These are phyloP conservation scores for Geoglossum glabrum DNA, from an alignment of 495 filamentous ascomycete genomes.

Conservation along the genomic window DNA sequence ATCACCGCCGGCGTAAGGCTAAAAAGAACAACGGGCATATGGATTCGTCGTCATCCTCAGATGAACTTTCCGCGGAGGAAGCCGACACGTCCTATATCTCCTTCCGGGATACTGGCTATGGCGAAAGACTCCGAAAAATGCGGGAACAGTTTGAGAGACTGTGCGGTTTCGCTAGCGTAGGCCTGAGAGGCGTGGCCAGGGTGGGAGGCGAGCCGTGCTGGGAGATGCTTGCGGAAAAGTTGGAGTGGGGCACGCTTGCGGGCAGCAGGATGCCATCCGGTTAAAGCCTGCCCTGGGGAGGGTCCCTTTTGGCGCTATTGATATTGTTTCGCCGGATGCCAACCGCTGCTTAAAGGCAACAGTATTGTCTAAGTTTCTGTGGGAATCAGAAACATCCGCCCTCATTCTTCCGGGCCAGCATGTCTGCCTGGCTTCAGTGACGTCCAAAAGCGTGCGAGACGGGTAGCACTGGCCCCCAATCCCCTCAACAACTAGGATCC, in stretches of 20 bases:
- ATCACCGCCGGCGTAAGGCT: slow-evolving; percentile 8
- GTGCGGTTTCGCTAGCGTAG: slow-evolving; percentile 23
- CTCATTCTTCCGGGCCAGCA: too few relatives aligned
- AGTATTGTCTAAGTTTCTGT: too few relatives aligned
- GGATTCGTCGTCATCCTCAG: neutral
- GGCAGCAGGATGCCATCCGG: neutral
- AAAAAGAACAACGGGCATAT: slow-evolving; percentile 1
- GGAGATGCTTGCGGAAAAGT: slow-evolving; percentile 31
- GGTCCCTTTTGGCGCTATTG: too few relatives aligned
- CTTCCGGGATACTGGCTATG: slow-evolving; percentile 15
- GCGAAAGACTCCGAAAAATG: slow-evolving; percentile 18
- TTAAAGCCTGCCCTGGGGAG: too few relatives aligned
- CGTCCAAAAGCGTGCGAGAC: too few relatives aligned
- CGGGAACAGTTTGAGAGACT: slow-evolving; percentile 24
- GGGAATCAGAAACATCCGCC: too few relatives aligned
- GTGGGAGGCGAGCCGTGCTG: slow-evolving; percentile 26
- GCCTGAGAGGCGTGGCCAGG: slow-evolving; percentile 26
- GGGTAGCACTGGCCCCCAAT: too few relatives aligned
- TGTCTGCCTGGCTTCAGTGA: too few relatives aligned
- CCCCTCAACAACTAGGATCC: too few relatives aligned
- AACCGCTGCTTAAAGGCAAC: too few relatives aligned
- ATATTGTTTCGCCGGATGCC: neutral
- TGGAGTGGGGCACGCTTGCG: slow-evolving; percentile 11
- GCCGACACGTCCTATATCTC: slow-evolving; percentile 13
- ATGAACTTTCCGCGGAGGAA: neutral